These are phyloP conservation scores for Microbotryum scabiosae DNA, from an alignment of 1,284 basidiomycete species.

Conservation along the genomic window DNA sequence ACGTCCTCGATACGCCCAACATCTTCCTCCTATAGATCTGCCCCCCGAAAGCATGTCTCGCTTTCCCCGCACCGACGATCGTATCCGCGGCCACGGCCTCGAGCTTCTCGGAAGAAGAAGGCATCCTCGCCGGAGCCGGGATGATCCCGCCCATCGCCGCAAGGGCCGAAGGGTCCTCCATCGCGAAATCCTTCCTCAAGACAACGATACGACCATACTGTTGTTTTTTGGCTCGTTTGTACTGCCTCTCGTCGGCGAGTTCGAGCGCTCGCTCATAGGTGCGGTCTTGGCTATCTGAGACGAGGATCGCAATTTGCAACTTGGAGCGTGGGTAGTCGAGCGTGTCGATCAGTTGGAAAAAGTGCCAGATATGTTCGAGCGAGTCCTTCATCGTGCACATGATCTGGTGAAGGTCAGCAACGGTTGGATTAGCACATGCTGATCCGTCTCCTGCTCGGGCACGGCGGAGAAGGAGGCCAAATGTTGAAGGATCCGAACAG, in stretches of 20 bases:
- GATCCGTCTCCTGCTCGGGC: no score
- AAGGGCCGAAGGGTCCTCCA: not conserved
- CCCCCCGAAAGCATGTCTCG: slow-evolving; percentile 7
- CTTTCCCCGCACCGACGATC: slow-evolving; percentile 4
- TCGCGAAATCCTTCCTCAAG: slow-evolving; percentile 15
- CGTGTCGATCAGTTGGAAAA: slow-evolving; percentile 19
- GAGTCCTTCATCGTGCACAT: slow-evolving; percentile 25
- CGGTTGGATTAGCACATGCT: no score
- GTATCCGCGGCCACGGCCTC: not conserved
- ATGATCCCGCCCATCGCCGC: not conserved
- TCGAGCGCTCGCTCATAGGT: slow-evolving; percentile 22
- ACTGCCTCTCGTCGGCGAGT: slow-evolving; percentile 25
- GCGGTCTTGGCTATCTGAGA: slow-evolving; percentile 18
- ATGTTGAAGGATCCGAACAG: no score
- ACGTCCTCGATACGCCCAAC: slow-evolving; percentile 16
- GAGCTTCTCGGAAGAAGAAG: no score
- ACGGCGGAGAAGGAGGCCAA: no score
- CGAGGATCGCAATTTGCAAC: slow-evolving; percentile 18
- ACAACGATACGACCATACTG: slow-evolving; percentile 9
- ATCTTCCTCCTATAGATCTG: slow-evolving; percentile 12
- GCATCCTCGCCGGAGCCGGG: no score
- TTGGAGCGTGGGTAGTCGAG: slow-evolving; percentile 22
- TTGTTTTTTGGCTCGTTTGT: not conserved
- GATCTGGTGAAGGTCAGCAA: slow-evolving; percentile 1
- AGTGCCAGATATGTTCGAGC: slow-evolving; percentile 28